phyloP scores from a whole-genome alignment of 1,139 yeast species.

The Hyphopichia wangnamkhiaoensis region DNA sequence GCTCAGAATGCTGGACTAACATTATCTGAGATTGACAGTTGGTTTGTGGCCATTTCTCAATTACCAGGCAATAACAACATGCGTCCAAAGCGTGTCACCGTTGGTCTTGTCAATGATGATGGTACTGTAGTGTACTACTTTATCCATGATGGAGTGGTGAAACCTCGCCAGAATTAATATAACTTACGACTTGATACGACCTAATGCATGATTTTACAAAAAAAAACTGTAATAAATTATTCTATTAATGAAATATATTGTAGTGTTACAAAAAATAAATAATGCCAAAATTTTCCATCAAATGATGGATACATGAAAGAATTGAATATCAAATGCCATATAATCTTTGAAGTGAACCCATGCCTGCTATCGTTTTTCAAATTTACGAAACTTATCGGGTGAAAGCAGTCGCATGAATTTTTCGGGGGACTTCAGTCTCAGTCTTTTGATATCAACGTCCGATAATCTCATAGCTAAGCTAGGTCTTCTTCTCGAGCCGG shows the following conservation, averaged over 20 bases:
- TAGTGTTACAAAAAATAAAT: not conserved
- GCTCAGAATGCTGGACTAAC: conserved; percentile 15
- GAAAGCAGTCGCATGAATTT: conserved; percentile 1
- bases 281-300: not conserved
- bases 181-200: not conserved
- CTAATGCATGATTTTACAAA: not conserved
- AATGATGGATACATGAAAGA: not conserved
- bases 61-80: conserved; percentile 6
- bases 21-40: conserved; percentile 26
- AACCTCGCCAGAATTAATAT: conserved; percentile 53
- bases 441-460: conserved; percentile 3
- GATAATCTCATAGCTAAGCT: not conserved
- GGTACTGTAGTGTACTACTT: conserved; percentile 70
- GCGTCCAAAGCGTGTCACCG: conserved; percentile 44
- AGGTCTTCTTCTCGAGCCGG: no score
- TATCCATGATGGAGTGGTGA: conserved; percentile 60
- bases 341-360: not conserved
- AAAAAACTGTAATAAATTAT: not conserved
- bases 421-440: conserved; percentile 5
- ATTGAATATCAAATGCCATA: not conserved
- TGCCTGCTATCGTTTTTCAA: not conserved
- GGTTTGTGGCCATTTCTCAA: conserved; percentile 28
- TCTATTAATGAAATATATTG: not conserved
- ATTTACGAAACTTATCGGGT: not conserved
- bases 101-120: conserved; percentile 62